Conservation (phyloP, 1,139 yeast species). For the Nakaseomyces uthaithaninus region DNA sequence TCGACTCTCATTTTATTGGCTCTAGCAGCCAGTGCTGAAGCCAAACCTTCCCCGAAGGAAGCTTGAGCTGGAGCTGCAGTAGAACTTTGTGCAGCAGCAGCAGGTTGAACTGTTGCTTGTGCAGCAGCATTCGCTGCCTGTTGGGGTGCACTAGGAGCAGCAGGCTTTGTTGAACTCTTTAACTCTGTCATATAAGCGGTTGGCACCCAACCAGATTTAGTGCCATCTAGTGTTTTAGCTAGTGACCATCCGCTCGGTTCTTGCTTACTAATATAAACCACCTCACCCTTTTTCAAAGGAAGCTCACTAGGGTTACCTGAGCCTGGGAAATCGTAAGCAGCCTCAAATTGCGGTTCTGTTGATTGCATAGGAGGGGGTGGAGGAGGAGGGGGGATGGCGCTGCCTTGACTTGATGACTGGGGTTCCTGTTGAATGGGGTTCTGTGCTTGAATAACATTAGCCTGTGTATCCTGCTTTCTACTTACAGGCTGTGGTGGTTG, state of each 20-base stretch:
- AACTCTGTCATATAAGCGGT: slow-evolving; percentile 73
- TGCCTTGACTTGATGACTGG: slow-evolving; percentile 22
- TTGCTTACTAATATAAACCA: slow-evolving; percentile 60
- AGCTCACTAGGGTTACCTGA: slow-evolving; percentile 74
- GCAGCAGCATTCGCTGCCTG: slow-evolving; percentile 50
- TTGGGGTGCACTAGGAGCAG: too few species aligned
- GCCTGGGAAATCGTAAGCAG: slow-evolving; percentile 87
- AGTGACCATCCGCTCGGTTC: slow-evolving; percentile 90
- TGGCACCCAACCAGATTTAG: slow-evolving; percentile 95
- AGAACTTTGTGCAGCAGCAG: slow-evolving; percentile 11
- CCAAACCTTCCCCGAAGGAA: slow-evolving; percentile 74
- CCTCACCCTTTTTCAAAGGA: slow-evolving; percentile 66
- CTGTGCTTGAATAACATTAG: slow-evolving; percentile 11
- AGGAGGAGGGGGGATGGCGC: slow-evolving; percentile 61
- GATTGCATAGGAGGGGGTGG: slow-evolving; percentile 54
- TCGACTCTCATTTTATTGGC: slow-evolving; percentile 70
- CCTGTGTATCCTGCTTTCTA: slow-evolving; percentile 7
- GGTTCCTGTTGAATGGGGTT: slow-evolving; percentile 27
- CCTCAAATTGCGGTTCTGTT: slow-evolving; percentile 70
- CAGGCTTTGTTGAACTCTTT: slow-evolving; percentile 44
- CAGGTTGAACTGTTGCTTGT: background rate
- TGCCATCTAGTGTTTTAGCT: slow-evolving; percentile 66
- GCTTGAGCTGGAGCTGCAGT: slow-evolving; percentile 33
- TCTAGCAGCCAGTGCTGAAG: slow-evolving; percentile 80
- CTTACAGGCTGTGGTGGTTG: slow-evolving; percentile 25